phyloP scores from a whole-genome alignment of 2,329 filamentous ascomycete genomes.

The Fusarium continuum region DNA sequence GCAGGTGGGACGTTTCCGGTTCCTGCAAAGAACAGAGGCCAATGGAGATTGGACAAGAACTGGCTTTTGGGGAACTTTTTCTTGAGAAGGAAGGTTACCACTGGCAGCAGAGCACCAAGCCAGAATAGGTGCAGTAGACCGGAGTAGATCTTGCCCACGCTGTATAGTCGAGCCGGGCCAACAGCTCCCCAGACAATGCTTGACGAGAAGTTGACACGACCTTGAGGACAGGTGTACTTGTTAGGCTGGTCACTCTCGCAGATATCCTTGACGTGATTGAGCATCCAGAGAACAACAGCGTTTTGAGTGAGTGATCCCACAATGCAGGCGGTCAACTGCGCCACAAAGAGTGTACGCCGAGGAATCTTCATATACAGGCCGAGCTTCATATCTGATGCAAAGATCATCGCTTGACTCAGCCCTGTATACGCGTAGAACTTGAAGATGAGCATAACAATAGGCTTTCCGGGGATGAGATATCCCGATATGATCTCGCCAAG shows the following conservation, averaged over 20 bases:
- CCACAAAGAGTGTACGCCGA: background rate
- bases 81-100: fast-evolving
- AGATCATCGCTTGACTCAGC: background rate
- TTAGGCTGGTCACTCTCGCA: background rate
- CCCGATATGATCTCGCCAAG: background rate
- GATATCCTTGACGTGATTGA: background rate
- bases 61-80: background rate
- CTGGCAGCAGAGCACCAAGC: background rate
- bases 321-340: background rate
- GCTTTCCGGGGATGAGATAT: background rate
- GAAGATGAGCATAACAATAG: background rate
- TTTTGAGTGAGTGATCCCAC: background rate
- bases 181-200: background rate
- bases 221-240: slow-evolving; percentile 1
- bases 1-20: background rate
- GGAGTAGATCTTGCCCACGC: background rate
- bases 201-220: background rate
- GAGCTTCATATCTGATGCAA: slow-evolving; percentile 1
- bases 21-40: slow-evolving; percentile 1
- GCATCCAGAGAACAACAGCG: background rate
- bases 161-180: background rate
- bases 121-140: background rate
- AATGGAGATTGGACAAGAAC: background rate
- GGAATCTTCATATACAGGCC: slow-evolving; percentile 3
- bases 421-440: slow-evolving; percentile 4